These are phyloP conservation scores for Didymella arachidicola DNA, from an alignment of 2,329 filamentous ascomycete species.

Conservation along the genomic window DNA sequence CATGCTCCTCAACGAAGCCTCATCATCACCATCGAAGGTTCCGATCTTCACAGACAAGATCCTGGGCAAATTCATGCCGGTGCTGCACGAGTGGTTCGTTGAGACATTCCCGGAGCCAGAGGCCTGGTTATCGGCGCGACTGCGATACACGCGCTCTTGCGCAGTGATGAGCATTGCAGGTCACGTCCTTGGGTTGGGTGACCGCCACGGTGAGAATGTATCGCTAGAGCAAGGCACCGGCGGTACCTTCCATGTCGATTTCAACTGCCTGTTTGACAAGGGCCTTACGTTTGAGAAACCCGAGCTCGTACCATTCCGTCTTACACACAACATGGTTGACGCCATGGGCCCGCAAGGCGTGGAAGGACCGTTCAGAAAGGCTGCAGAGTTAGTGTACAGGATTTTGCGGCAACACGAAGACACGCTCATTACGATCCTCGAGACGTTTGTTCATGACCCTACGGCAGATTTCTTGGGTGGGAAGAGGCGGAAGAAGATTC, in stretches of 20 bases:
- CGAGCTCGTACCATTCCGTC: constrained; percentile 91
- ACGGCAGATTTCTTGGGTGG: constrained; percentile 89
- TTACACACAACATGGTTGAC: constrained; percentile 98
- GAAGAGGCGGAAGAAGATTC: constrained; percentile 63
- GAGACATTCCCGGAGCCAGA: constrained; percentile 94
- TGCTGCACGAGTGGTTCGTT: constrained; percentile 94
- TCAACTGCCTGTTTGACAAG: constrained; percentile 99
- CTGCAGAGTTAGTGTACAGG: constrained; percentile 84
- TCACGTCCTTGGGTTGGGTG: constrained; percentile 89
- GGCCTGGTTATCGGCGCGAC: constrained; percentile 86
- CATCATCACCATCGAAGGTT: constrained; percentile 68
- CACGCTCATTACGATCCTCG: constrained; percentile 94
- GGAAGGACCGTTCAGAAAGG: constrained; percentile 88
- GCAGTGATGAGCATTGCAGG: constrained; percentile 99
- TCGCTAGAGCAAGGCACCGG: constrained; percentile 93
- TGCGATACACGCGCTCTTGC: constrained; percentile 90
- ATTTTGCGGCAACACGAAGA: constrained; percentile 92
- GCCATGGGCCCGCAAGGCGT: constrained; percentile 96
- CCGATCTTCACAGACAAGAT: constrained; percentile 74
- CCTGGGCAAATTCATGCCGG: constrained; percentile 76
- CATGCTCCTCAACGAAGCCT: constrained; percentile 71
- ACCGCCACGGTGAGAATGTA: constrained; percentile 97
- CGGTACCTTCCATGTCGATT: constrained; percentile 96
- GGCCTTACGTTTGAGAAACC: constrained; percentile 94
- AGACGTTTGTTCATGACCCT: constrained; percentile 96